Conservation (phyloP, 495 filamentous ascomycete species). For the Penicillium simplicissimum region DNA sequence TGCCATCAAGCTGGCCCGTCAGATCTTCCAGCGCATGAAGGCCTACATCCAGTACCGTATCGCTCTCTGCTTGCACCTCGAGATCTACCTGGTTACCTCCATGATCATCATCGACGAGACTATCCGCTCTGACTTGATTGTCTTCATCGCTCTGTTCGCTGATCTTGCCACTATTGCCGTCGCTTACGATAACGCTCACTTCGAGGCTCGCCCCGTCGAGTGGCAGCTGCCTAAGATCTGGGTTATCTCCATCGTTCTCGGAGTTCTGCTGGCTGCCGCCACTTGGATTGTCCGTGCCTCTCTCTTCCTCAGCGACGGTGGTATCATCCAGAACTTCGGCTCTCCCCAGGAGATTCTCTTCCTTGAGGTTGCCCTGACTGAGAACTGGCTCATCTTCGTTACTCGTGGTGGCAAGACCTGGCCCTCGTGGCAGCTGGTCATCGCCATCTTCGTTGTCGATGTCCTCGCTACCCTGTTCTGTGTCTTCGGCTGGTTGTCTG, state of each 20-base stretch:
- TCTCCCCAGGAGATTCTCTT: slow-evolving; percentile 72
- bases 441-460: slow-evolving; percentile 71
- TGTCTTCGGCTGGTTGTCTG: slow-evolving; percentile 70
- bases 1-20: slow-evolving; percentile 75
- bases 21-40: slow-evolving; percentile 85
- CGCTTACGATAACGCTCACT: slow-evolving; percentile 77
- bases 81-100: slow-evolving; percentile 75
- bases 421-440: slow-evolving; percentile 72
- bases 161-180: slow-evolving; percentile 76
- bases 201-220: slow-evolving; percentile 68
- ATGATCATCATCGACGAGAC: slow-evolving; percentile 79
- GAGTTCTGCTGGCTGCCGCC: slow-evolving; percentile 62
- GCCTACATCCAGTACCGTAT: slow-evolving; percentile 81
- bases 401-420: slow-evolving; percentile 71
- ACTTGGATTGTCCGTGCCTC: slow-evolving; percentile 72
- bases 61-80: slow-evolving; percentile 72
- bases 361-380: slow-evolving; percentile 71
- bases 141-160: slow-evolving; percentile 77
- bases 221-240: slow-evolving; percentile 80
- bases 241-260: slow-evolving; percentile 70
- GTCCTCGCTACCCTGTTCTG: slow-evolving; percentile 69
- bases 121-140: slow-evolving; percentile 64
- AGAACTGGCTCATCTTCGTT: slow-evolving; percentile 82
- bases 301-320: slow-evolving; percentile 65
- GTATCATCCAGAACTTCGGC: slow-evolving; percentile 73